Evolutionary conservation across 768 basidiomycete genomes (phyloP).

Genomic region (Dioszegia aurantiaca): DNA sequence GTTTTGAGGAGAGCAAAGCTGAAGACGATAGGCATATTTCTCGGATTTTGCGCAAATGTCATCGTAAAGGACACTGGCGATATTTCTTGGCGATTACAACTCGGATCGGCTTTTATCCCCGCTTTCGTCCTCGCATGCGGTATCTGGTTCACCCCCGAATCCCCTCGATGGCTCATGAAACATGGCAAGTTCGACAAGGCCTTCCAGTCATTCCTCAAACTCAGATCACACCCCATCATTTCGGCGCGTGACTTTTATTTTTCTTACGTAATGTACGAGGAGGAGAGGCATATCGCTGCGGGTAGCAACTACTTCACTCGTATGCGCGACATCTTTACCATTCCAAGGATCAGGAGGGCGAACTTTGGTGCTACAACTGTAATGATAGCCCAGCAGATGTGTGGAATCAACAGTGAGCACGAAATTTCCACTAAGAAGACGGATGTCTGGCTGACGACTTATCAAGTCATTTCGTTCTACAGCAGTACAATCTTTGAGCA

Average conservation of each 20-base stretch:
- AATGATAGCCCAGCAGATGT: conserved; percentile 54
- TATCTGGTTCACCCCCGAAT: conserved; percentile 50
- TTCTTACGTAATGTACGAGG: conserved; percentile 51
- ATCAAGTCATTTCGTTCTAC: conserved; percentile 57
- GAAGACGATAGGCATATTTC: conserved; percentile 48
- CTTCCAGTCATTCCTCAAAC: conserved; percentile 49
- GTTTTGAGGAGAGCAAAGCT: conserved; percentile 8
- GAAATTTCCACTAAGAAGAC: no score
- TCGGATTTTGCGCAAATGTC: conserved; percentile 53
- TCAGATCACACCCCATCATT: conserved; percentile 52
- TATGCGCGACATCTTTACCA: conserved; percentile 53
- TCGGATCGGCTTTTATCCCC: conserved; percentile 53
- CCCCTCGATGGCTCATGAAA: conserved; percentile 55
- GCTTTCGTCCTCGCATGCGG: conserved; percentile 35
- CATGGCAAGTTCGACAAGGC: conserved; percentile 52
- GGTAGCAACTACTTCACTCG: conserved; percentile 51
- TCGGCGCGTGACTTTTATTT: conserved; percentile 55
- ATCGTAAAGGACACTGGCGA: conserved; percentile 47
- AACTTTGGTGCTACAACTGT: conserved; percentile 52
- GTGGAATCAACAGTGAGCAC: conserved; percentile 46
- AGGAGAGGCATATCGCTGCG: conserved; percentile 45
- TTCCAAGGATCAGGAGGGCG: conserved; percentile 54
- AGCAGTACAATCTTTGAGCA: conserved; percentile 53
- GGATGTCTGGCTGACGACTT: conserved; percentile 21
- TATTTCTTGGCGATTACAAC: conserved; percentile 55